Percentiles rank a stretch among this genome's conserved stretches.
phyloP scores from a whole-genome alignment of 371 early-diverging fungal genomes.

The Mucor indicus region DNA sequence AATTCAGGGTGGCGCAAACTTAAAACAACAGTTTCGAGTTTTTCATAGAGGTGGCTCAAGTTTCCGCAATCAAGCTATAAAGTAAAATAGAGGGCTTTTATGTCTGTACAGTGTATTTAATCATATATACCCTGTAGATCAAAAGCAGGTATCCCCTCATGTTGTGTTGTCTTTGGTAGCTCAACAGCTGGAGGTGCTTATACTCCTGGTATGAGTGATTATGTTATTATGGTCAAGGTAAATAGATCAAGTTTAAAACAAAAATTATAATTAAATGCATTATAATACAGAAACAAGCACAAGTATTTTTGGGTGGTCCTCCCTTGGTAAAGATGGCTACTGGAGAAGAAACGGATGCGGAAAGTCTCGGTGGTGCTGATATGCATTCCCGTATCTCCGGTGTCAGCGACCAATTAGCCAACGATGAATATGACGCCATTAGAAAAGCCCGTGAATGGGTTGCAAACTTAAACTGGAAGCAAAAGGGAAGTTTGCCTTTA shows the following conservation, averaged over 20 bases:
- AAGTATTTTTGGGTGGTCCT: constrained; percentile 75
- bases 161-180: constrained; percentile 71
- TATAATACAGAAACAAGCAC: constrained; percentile 55
- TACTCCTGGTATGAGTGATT: constrained; percentile 74
- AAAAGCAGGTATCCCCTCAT: constrained; percentile 66
- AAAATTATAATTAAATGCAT: no score
- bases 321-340: constrained; percentile 79
- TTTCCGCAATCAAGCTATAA: constrained; percentile 63
- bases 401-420: constrained; percentile 63
- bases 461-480: constrained; percentile 62
- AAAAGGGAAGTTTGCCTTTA: constrained; percentile 50
- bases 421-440: constrained; percentile 66
- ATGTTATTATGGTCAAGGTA: constrained; percentile 73
- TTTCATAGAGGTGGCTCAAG: constrained; percentile 73
- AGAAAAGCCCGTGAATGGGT: constrained; percentile 67
- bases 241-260: no score
- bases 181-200: constrained; percentile 83
- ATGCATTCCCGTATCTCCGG: constrained; percentile 74
- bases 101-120: background rate
- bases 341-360: constrained; percentile 70
- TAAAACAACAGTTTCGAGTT: constrained; percentile 70
- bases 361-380: constrained; percentile 72
- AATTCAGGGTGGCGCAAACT: constrained; percentile 71
- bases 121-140: constrained; percentile 41
- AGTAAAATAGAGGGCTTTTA: constrained; percentile 26